Conservation (phyloP, 306 rosid genomes). For the Medicago arabica region DNA sequence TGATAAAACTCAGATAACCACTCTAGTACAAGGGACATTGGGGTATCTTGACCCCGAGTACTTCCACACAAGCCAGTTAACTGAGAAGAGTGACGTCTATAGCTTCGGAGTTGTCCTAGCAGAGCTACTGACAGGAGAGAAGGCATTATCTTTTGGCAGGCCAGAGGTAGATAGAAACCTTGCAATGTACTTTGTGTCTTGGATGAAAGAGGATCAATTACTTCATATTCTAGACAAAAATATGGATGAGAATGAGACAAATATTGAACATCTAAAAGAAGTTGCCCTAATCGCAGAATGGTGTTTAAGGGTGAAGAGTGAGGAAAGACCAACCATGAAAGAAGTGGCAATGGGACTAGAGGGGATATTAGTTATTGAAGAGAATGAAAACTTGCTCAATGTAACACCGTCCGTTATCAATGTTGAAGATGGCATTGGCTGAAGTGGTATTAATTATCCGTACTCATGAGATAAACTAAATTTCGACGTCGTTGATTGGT, state of each 20-base stretch:
- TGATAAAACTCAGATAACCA: conserved; percentile 48
- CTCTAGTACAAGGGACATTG: conserved; percentile 58
- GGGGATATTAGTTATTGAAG: conserved; percentile 41
- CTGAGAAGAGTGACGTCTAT: not conserved
- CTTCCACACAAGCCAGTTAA: conserved; percentile 46
- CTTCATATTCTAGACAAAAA: not conserved
- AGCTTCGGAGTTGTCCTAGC: conserved; percentile 1
- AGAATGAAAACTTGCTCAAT: too few species aligned
- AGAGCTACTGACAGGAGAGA: not conserved
- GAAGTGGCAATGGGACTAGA: conserved; percentile 60
- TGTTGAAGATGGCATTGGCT: too few species aligned
- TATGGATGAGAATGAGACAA: not conserved
- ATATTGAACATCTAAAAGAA: conserved; percentile 46
- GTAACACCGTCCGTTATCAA: not conserved
- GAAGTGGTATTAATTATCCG: too few species aligned
- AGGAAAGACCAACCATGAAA: conserved; percentile 31
- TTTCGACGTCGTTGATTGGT: too few species aligned
- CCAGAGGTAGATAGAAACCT: conserved; percentile 46
- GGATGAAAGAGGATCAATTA: not conserved
- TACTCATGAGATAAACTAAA: too few species aligned
- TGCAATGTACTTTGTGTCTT: conserved; percentile 36
- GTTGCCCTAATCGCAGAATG: conserved; percentile 43
- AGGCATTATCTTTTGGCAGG: conserved; percentile 35
- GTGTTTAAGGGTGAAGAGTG: conserved; percentile 55
- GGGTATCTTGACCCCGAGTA: conserved; percentile 63